Percentiles rank a stretch among this genome's conserved stretches.
Conservation (phyloP, 2,329 filamentous ascomycete genomes). For the Pseudodiploospora longispora region DNA sequence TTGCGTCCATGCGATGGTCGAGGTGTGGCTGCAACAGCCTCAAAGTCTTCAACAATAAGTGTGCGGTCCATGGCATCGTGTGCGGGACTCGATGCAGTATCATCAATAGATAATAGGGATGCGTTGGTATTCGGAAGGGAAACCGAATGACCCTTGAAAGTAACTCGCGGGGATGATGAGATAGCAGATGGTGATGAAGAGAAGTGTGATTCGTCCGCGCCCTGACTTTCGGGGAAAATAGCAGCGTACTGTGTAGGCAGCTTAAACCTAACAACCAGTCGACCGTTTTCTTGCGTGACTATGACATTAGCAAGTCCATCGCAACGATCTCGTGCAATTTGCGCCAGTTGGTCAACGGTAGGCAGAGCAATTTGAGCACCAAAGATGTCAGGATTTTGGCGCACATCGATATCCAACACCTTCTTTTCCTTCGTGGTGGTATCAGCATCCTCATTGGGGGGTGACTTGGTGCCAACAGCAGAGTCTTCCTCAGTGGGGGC, state of each 20-base stretch:
- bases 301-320: conserved; percentile 23
- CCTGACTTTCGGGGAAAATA: conserved; percentile 22
- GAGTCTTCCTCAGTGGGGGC: no score
- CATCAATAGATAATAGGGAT: no score
- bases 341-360: conserved; percentile 18
- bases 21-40: neutral
- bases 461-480: no score
- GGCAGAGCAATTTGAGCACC: conserved; percentile 12
- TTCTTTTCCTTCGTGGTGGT: no score
- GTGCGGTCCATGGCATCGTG: conserved; percentile 3
- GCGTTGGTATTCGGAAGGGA: neutral
- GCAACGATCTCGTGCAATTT: conserved; percentile 18
- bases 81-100: neutral
- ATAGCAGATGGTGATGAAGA: conserved; percentile 15
- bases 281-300: conserved; percentile 18
- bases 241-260: conserved; percentile 21
- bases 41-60: conserved; percentile 6
- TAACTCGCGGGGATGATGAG: conserved; percentile 16
- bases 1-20: neutral
- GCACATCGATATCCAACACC: conserved; percentile 25
- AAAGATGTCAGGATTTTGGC: conserved; percentile 28
- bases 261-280: conserved; percentile 32
- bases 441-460: no score
- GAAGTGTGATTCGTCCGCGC: conserved; percentile 18
- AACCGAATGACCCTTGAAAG: conserved; percentile 3